These are phyloP conservation scores for Blumeria graminis DNA, from an alignment of 2,329 filamentous ascomycete species.

Conservation along the genomic window DNA sequence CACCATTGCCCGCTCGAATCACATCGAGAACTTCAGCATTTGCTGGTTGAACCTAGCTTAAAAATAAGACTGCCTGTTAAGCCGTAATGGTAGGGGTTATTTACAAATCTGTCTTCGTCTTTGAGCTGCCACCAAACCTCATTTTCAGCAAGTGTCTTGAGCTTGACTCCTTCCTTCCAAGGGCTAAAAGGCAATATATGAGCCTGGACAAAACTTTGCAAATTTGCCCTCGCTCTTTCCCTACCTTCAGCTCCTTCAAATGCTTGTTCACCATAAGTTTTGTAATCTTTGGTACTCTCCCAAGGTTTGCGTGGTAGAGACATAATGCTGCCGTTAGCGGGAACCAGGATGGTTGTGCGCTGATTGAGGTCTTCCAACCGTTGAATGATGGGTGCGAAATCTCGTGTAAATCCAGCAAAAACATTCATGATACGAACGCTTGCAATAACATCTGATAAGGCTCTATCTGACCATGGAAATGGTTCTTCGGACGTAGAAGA, in stretches of 20 bases:
- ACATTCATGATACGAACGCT: conserved; percentile 57
- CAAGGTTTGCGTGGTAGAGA: conserved; percentile 64
- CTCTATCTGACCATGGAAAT: conserved; percentile 8
- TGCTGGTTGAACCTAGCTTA: conserved; percentile 46
- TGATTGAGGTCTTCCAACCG: conserved; percentile 40
- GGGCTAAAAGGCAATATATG: conserved; percentile 57
- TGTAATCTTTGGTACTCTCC: conserved; percentile 55
- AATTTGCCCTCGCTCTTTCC: conserved; percentile 51
- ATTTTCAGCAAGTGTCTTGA: conserved; percentile 39
- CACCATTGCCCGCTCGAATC: conserved; percentile 51
- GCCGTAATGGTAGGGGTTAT: conserved; percentile 13
- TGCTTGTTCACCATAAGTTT: conserved; percentile 36
- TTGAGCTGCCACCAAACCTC: conserved; percentile 66
- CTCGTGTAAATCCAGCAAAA: conserved; percentile 60
- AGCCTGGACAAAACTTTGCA: conserved; percentile 61
- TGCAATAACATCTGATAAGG: conserved; percentile 67
- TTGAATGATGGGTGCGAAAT: conserved; percentile 41
- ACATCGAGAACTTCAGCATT: conserved; percentile 53
- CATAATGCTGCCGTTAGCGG: conserved; percentile 61
- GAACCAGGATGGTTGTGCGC: conserved; percentile 72
- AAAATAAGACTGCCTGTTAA: background rate
- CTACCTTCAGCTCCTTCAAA: conserved; percentile 56
- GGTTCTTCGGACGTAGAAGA: too few species aligned
- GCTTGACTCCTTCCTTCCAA: conserved; percentile 44
- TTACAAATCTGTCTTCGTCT: conserved; percentile 40